Evolutionary conservation across 2,329 filamentous ascomycete genomes (phyloP).

Genomic region (Teratosphaeria pseudoeucalypti): DNA sequence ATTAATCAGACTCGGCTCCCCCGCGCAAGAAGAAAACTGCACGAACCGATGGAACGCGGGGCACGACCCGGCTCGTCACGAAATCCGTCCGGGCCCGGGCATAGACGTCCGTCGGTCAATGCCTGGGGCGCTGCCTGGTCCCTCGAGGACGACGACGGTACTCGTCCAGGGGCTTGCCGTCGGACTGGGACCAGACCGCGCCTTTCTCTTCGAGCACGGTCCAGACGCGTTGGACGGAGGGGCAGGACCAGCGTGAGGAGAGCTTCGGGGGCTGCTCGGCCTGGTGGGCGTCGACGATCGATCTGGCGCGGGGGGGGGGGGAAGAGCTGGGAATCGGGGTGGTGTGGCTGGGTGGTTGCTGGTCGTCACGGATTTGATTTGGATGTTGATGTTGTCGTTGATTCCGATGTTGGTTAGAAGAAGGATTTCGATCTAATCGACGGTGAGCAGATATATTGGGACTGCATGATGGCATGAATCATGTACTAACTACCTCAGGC

Average conservation of each 20-base stretch:
- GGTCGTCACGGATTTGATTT: background rate
- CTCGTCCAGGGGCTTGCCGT: constrained; percentile 57
- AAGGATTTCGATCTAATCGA: background rate
- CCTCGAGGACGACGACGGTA: constrained; percentile 60
- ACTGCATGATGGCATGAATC: background rate
- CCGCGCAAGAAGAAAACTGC: constrained; percentile 55
- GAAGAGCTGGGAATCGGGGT: constrained; percentile 35
- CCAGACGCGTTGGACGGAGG: constrained; percentile 59
- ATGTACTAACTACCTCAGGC: background rate
- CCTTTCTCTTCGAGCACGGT: constrained; percentile 63
- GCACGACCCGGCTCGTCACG: constrained; percentile 54
- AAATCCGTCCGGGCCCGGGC: constrained; percentile 67
- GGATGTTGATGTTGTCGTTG: background rate
- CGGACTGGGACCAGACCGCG: constrained; percentile 57
- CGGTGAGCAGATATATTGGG: background rate
- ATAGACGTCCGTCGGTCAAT: constrained; percentile 55
- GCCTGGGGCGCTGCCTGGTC: constrained; percentile 35
- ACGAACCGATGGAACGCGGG: constrained; percentile 57
- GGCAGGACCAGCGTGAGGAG: constrained; percentile 36
- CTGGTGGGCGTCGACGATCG: constrained; percentile 24
- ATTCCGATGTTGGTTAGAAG: background rate
- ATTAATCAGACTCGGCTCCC: constrained; percentile 55
- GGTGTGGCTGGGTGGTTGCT: constrained; percentile 4
- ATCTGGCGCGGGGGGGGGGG: constrained; percentile 36
- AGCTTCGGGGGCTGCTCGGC: constrained; percentile 22